Evolutionary conservation across 1,284 basidiomycete genomes (phyloP), one percentile per base, ranked within the genome.

Genomic region (Melampsora larici-populina): DNA sequence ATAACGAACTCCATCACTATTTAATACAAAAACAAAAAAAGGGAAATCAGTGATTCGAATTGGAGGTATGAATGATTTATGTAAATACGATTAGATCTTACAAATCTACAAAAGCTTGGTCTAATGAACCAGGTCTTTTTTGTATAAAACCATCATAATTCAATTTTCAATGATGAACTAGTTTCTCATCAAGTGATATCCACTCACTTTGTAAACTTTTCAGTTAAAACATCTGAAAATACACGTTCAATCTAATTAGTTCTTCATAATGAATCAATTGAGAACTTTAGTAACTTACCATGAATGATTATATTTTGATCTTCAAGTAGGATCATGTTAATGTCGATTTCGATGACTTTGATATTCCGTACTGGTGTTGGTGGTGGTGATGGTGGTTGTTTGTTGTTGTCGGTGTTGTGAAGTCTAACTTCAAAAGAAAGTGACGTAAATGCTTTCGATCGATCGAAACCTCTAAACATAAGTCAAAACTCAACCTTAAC

Each of bases 1-100:
- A 86, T 98, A 99, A 67, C 94, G 89, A 71, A 99, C 95, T 70
- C 93, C 92, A 85, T 99, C 97, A 83, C 94, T 99, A 86, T 99
- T 96, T 75, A n/a, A n/a, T n/a, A n/a, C n/a, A n/a, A n/a, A 97
- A 95, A 81, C 99, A 98, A 79, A 92, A 90, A 79, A 62, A 18
- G 31, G 13, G 1, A 29, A 1, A 9, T 8, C 46, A 55, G 43
- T 17, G 70, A n/a, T 5, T 8, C 36, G 18, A 58, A 26, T n/a
- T 18, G 17, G 36, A 31, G 46, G 29, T 24, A 24, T 55, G 36
- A 49, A 29, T 21, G 21, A 18, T n/a, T n/a, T n/a, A 64, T 9
- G n/a, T 26, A 9, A 36, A 36, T 51, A 67, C n/a, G 4, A 70
- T 29, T 55, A 8, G 43, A 29, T 48, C 64, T 31, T 15, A 67